Evolutionary conservation across 2,329 filamentous ascomycete genomes (phyloP), one percentile per base, ranked within the genome.

Genomic region (Aspergillus amoenus): DNA sequence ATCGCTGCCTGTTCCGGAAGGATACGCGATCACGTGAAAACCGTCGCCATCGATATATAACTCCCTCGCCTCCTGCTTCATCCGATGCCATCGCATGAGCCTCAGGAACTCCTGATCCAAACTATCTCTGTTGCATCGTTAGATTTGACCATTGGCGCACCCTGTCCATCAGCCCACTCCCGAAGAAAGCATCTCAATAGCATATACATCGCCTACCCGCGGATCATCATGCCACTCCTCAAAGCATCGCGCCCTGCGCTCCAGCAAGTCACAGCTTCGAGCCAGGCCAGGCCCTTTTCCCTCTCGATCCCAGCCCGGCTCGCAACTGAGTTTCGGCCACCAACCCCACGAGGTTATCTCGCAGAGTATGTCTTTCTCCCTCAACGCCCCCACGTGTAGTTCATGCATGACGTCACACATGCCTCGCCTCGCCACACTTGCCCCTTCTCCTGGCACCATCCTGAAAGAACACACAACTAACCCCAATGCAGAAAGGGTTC

Each of bases 271-370:
- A 13, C 50, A n/a, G 21, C 17, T 17, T n/a, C 37, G 17, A 37
- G 5, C 27, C 40, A 15, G 8, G 13, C 15, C 11, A 41, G 50
- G 18, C 41, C 41, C 12, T 54, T 47, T 44, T 54, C 52, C 2
- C 30, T 54, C 44, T 34, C 43, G 8, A 34, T 54, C 12, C 52
- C 52, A 24, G 52, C 52, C 13, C 52, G 52, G 4, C 22, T 32
- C 5, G 43, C 43, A 32, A 47, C 22, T n/a, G n/a, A 27, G 44
- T 34, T n/a, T 2, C 18, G 17, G 7, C 5, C 42, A 4, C 3
- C 7, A 8, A 40, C 8, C 17, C 51, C 41, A 21, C 30, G 51
- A 6, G 52, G 52, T 15, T 54, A 24, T 34, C 37, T 54, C 13
- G 52, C 52, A 24, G 52, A 54, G 52, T 54, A 27, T 17, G 52